Evolutionary conservation across 768 basidiomycete species (phyloP).

Genomic region (Boletus rubroflammeus): DNA sequence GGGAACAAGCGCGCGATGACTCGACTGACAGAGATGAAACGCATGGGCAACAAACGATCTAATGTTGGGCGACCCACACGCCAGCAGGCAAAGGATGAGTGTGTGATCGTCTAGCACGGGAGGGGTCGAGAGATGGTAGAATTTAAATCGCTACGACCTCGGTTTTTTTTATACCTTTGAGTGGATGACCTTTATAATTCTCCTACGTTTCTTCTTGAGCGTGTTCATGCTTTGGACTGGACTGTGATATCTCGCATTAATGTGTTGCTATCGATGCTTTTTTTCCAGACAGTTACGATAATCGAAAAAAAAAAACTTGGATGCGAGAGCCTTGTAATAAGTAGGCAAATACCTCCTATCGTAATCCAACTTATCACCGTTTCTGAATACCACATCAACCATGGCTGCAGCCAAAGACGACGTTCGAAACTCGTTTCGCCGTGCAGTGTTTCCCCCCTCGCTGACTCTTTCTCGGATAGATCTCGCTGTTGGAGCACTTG

Average conservation of each 20-base stretch:
- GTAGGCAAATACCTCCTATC: conserved; percentile 16
- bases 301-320: no score
- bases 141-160: conserved; percentile 7
- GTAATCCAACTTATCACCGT: not conserved
- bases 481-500: conserved; percentile 54
- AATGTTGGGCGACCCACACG: conserved; percentile 84
- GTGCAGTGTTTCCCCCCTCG: not conserved
- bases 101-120: conserved; percentile 67
- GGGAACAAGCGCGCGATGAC: conserved; percentile 98
- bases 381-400: conserved; percentile 4
- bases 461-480: conserved; percentile 31
- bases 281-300: no score
- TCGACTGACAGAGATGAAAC: conserved; percentile 92
- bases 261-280: conserved; percentile 20
- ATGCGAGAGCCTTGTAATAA: no score
- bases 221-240: conserved; percentile 4
- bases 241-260: no score
- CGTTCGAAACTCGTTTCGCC: conserved; percentile 18
- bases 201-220: conserved; percentile 4
- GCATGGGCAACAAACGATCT: conserved; percentile 73
- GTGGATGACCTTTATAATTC: conserved; percentile 15
- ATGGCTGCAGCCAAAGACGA: conserved; percentile 30
- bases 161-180: not conserved
- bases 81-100: conserved; percentile 91
- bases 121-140: conserved; percentile 2